Base-by-base conservation (phyloP, 192 early-diverging fungal genomes). In the Geranomyces michiganensis region DNA sequence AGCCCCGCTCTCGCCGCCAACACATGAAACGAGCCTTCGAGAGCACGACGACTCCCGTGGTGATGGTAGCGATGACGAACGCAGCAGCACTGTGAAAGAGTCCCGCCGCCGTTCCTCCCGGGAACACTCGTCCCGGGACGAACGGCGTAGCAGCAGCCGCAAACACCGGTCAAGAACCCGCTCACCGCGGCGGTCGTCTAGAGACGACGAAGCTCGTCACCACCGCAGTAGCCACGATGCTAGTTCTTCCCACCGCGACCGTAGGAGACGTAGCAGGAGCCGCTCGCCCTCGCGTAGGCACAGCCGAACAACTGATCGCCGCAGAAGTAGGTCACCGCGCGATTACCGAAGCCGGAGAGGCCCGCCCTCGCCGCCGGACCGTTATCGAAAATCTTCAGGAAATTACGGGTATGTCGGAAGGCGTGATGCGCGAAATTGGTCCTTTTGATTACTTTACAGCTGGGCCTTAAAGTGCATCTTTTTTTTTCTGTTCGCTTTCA, bases 131-230 rank as follows among this genome's bases (percentile, higher is more conserved):
- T 55, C 46, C 12, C 27, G 62, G 32, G 31, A 68, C 14, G 56
- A 70, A 43, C 69, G 74, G 36, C 46, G 81, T 26, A 70, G 71
- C 49, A 76, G 68, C 15, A 43, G 67, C n/a, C 36, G 36, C 36
- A 41, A 41, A 10, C 36, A 41, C 36, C 36, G 36, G 36, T 41
- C 36, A 65, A 65, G 44, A 26, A 48, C 14, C 63, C 32, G 33
- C 45, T 41, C 63, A 6, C 19, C 24, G 33, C 43, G 32, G 41
- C 17, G 63, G 24, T 65, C 63, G 44, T 46, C 58, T 12, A 21
- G 48, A 13, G 45, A 64, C 59, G 68, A 59, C 19, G 75, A 41
- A 41, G 3, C 36, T 41, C 36, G 36, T 41, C 36, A 70, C 31
- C 44, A 67, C 59, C 65, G 75, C 14, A 64, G 36, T 10, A 41